Evolutionary conservation across 169 alveolate genomes (phyloP).

Genomic region (Plasmodium coatneyi): DNA sequence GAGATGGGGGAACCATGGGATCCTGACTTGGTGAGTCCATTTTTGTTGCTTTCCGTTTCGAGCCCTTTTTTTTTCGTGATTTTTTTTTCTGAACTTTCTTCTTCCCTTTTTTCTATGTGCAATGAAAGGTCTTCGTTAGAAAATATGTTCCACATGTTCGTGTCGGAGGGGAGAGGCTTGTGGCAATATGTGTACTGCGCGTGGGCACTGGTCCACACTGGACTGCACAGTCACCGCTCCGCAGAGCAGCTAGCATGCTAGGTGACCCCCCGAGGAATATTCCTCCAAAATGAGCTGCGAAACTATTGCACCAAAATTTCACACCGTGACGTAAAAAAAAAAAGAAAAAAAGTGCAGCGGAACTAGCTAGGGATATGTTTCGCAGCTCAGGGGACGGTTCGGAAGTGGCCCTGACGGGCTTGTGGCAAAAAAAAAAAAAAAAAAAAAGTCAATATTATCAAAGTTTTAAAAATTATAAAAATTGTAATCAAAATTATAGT

Average conservation of each 20-base stretch:
- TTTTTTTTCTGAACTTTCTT: slow-evolving; percentile 21
- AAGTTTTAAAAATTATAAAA: background rate
- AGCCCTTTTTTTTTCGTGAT: background rate
- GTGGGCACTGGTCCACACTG: background rate
- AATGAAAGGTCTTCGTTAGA: slow-evolving; percentile 51
- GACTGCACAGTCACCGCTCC: background rate
- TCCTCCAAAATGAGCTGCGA: background rate
- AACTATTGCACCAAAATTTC: background rate
- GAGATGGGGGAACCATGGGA: slow-evolving; percentile 10
- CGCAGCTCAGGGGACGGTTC: background rate
- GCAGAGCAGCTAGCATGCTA: background rate
- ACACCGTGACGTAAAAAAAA: background rate
- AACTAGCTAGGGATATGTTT: background rate
- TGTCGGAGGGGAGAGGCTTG: background rate
- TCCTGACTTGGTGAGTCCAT: background rate
- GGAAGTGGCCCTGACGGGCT: background rate
- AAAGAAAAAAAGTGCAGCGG: background rate
- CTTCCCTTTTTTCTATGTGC: slow-evolving; percentile 18
- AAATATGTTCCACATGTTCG: slow-evolving; percentile 56
- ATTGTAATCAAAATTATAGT: background rate
- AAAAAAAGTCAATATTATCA: background rate
- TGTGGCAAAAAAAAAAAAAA: background rate
- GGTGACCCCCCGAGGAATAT: background rate
- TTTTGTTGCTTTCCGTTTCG: slow-evolving; percentile 6
- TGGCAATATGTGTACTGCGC: background rate